Base-by-base conservation (phyloP, 805 yeast genomes). In the Kodamaea kakaduensis region DNA sequence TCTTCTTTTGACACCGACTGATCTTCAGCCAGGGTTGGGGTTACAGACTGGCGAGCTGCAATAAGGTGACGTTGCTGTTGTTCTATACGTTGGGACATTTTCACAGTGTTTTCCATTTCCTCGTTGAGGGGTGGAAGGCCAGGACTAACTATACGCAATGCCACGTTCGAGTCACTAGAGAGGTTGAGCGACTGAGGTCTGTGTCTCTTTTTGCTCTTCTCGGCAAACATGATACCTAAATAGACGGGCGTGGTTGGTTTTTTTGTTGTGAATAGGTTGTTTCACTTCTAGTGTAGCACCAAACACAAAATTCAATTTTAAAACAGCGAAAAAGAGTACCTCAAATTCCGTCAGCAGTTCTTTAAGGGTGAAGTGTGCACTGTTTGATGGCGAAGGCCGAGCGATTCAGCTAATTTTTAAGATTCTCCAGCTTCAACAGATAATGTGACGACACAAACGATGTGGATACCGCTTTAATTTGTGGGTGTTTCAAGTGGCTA, bases 71-170 rank as follows among this genome's bases (percentile, higher is more conserved):
- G 41, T 43, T 61, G 67, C 37, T 61, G 67, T 25, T 50, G 51
- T 35, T 61, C 60, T 17, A 61, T 61, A 30, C 54, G 46, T 34
- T 58, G 61, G 15, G 61, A 54, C 4, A 56, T 39, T 39, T 51
- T 50, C 33, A 61, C 54, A 6, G 67, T 59, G 19, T 49, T 31
- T 12, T 48, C 53, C 65, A 60, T 59, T 35, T 59, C 63, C 21
- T 50, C 51, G 40, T 41, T 52, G 22, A 59, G 41, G 7, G 51
- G 48, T 1, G 64, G 62, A 17, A 59, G 44, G 1, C 66, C 65
- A 8, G 66, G 66, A 36, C 56, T 48, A 5, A 60, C 65, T 13
- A 60, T 54, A 16, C 66, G 45, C 21, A 60, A 40, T 4, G 66
- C 66, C 18, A 57, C 42, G 30, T 58, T 56, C 9, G 54, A 37